Evolutionary conservation across 2,329 filamentous ascomycete genomes (phyloP), one percentile per base, ranked within the genome.

Genomic region (Aspergillus aculeatinus): DNA sequence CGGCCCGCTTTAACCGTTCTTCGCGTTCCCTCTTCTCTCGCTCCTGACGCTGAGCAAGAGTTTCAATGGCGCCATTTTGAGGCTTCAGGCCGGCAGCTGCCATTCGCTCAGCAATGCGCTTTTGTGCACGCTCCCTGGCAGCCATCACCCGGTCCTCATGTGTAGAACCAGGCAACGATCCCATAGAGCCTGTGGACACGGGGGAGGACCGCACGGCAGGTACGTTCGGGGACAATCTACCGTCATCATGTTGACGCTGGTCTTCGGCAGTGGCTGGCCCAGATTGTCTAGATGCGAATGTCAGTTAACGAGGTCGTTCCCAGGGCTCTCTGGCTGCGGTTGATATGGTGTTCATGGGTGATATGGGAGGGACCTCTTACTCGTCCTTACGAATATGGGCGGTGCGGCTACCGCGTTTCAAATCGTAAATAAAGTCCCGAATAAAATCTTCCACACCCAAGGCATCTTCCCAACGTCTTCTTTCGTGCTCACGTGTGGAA

Each of bases 381-480:
- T 87, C 85, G 71, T 88, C 83, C 64, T 83, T 85, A 56, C 86
- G 80, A 60, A 96, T 79, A 60, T 88, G 88, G 56, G 91, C 83
- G 64, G 91, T 84, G 65, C 92, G 87, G 74, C 92, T 96, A 63
- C 88, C 90, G 62, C 94, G 87, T 74, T 97, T 93, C 56, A 99
- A 81, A 67, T 98, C 95, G 73, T 95, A 98, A 74, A 99, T 99
- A 76, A 99, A 98, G 72, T 99, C 95, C 70, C 92, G 91, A 63
- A 98, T 90, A 70, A 96, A 92, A 70, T 99, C 94, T 73, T 99
- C 95, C 29, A 99, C 95, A 29, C 95, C 95, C 42, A 99, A 83
- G 10, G 87, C 95, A 76, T 99, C 95, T 68, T 99, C 92, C 95
- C 95, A 99, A 63, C 95, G 87, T 63, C 95, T 87, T 69, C 87